These are phyloP conservation scores for Bruguiera sexangula DNA, from an alignment of 345 rosid genomes.

Conservation along the genomic window DNA sequence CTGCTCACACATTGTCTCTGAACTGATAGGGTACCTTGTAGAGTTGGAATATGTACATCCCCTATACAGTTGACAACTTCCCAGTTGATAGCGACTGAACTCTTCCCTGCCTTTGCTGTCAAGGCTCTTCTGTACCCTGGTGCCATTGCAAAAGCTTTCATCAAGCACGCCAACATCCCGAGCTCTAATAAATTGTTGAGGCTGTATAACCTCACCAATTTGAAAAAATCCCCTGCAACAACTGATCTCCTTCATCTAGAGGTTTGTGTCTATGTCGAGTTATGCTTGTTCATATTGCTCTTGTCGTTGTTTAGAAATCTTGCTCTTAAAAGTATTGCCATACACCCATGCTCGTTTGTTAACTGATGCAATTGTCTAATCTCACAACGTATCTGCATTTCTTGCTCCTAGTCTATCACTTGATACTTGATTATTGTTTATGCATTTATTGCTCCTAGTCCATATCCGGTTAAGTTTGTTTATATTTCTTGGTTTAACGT, in stretches of 20 bases:
- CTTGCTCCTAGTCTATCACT: too few relatives aligned
- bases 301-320: too few relatives aligned
- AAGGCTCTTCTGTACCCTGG: slow-evolving; percentile 78
- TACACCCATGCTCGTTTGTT: too few relatives aligned
- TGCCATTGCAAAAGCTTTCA: slow-evolving; percentile 45
- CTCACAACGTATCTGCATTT: too few relatives aligned
- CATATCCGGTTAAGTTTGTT: background rate
- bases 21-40: slow-evolving; percentile 56
- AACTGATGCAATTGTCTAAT: too few relatives aligned
- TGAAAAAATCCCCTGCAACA: slow-evolving; percentile 21
- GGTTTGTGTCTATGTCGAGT: slow-evolving; percentile 34
- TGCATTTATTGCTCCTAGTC: too few relatives aligned
- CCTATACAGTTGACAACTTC: slow-evolving; percentile 66
- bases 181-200: slow-evolving; percentile 33
- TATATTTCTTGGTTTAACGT: background rate
- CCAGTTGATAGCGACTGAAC: slow-evolving; percentile 49
- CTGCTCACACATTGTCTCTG: background rate
- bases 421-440: too few relatives aligned
- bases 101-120: slow-evolving; percentile 45
- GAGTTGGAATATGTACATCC: slow-evolving; percentile 58
- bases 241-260: slow-evolving; percentile 52
- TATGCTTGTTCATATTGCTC: background rate
- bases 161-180: slow-evolving; percentile 33
- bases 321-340: too few relatives aligned
- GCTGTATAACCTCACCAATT: slow-evolving; percentile 32